Evolutionary conservation across 2,329 filamentous ascomycete species (phyloP).

Genomic region (Pestalotiopsis sp.): DNA sequence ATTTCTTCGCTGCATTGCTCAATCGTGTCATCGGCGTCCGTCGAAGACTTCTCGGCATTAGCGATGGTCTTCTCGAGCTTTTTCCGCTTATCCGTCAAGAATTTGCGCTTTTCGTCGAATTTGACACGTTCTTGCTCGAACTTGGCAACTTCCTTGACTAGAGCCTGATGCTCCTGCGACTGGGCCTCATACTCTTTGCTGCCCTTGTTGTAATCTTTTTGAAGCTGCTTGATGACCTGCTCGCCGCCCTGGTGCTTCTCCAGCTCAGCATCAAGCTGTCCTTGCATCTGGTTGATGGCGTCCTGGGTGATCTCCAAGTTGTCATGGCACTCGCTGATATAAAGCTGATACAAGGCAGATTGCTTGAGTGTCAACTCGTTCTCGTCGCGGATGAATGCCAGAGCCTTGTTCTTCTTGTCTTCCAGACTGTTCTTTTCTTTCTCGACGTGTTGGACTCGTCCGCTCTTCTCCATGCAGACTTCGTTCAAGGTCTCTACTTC

Average conservation of each 20-base stretch:
- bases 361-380: constrained; percentile 91
- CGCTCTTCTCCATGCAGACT: constrained; percentile 91
- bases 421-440: constrained; percentile 93
- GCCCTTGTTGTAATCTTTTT: constrained; percentile 82
- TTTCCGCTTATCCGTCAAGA: constrained; percentile 85
- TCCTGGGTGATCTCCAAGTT: constrained; percentile 89
- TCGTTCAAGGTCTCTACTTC: constrained; percentile 95
- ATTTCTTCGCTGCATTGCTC: constrained; percentile 80
- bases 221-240: constrained; percentile 84
- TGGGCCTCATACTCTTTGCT: constrained; percentile 80
- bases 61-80: constrained; percentile 89
- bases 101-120: constrained; percentile 97
- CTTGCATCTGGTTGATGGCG: constrained; percentile 87
- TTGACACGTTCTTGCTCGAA: constrained; percentile 97
- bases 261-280: constrained; percentile 81
- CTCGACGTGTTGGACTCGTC: constrained; percentile 94
- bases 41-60: constrained; percentile 72
- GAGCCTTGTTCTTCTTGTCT: constrained; percentile 93
- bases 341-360: constrained; percentile 89
- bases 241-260: constrained; percentile 91
- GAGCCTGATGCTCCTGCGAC: constrained; percentile 77
- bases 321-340: constrained; percentile 84
- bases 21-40: constrained; percentile 77
- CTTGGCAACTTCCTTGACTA: constrained; percentile 86
- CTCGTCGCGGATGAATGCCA: constrained; percentile 87